phyloP scores from a whole-genome alignment of 768 basidiomycete genomes.

The Filobasidium wieringae region DNA sequence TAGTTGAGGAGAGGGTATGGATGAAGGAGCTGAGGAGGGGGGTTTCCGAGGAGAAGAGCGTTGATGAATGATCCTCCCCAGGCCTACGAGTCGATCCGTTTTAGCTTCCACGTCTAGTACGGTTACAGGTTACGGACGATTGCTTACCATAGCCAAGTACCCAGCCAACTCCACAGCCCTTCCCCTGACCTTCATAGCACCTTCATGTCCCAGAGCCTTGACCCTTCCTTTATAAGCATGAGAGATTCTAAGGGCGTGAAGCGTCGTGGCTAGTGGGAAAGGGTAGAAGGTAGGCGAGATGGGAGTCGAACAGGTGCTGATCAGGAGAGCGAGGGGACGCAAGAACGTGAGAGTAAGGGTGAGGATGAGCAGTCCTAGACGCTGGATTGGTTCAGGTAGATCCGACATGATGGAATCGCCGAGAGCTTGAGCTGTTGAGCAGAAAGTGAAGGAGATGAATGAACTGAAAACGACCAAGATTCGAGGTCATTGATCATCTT shows the following conservation, averaged over 20 bases:
- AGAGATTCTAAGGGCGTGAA: slow-evolving; percentile 11
- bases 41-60: slow-evolving; percentile 9
- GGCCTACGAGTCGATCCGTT: background rate
- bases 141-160: slow-evolving; percentile 14
- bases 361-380: background rate
- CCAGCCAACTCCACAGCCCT: slow-evolving; percentile 12
- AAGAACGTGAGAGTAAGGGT: background rate
- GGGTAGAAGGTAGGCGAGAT: slow-evolving; percentile 9
- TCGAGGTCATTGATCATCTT: too few species aligned
- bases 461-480: too few species aligned
- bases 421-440: too few species aligned
- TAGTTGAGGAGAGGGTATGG: slow-evolving; percentile 11
- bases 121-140: background rate
- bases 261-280: slow-evolving; percentile 11
- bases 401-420: background rate
- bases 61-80: slow-evolving; percentile 16
- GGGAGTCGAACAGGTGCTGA: slow-evolving; percentile 1
- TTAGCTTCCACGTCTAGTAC: background rate
- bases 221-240: slow-evolving; percentile 8
- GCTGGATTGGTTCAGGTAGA: background rate
- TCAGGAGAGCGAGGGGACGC: slow-evolving; percentile 9
- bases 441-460: too few species aligned
- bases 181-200: slow-evolving; percentile 4
- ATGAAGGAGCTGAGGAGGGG: slow-evolving; percentile 15
- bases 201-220: slow-evolving; percentile 7